Conservation (phyloP, 352 stramenopile species). For the Phytophthora nicotianae region DNA sequence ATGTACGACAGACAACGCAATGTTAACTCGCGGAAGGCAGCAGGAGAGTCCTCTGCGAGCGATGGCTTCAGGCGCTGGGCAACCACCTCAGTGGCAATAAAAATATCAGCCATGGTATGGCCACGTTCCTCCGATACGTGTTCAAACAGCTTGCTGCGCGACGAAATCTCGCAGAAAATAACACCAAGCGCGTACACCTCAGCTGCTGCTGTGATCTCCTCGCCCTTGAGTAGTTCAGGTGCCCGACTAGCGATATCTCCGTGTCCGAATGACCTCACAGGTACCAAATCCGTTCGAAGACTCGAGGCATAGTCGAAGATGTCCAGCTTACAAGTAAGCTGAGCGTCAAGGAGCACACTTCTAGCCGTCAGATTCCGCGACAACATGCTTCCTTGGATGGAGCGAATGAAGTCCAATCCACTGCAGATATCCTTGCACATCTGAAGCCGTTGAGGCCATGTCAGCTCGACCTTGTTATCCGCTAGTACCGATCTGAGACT, state of each 20-base stretch:
- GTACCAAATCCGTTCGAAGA: constrained; percentile 47
- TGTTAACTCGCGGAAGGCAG: constrained; percentile 47
- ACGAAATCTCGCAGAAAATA: constrained; percentile 77
- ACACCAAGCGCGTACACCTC: constrained; percentile 78
- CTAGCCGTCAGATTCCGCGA: constrained; percentile 61
- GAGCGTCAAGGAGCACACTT: constrained; percentile 58
- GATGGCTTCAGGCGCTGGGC: constrained; percentile 47
- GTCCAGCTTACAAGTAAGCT: constrained; percentile 79
- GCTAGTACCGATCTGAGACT: constrained; percentile 60
- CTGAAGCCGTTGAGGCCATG: constrained; percentile 53
- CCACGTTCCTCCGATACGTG: constrained; percentile 53
- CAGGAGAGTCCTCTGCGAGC: constrained; percentile 48
- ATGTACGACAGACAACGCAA: constrained; percentile 55
- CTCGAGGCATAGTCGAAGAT: constrained; percentile 71
- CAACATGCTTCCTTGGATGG: constrained; percentile 35
- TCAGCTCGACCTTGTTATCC: constrained; percentile 51
- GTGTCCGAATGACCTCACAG: constrained; percentile 54
- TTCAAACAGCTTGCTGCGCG: constrained; percentile 48
- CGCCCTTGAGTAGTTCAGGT: constrained; percentile 62
- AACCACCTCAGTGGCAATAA: constrained; percentile 58
- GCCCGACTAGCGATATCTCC: constrained; percentile 62
- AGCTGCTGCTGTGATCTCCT: constrained; percentile 46
- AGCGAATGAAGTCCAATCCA: constrained; percentile 61
- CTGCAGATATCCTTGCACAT: constrained; percentile 61
- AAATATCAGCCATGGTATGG: constrained; percentile 62